Percentiles rank a stretch among this genome's conserved stretches.
Evolutionary conservation across 371 early-diverging fungal species (phyloP).

Genomic region (Apophysomyces elegans): DNA sequence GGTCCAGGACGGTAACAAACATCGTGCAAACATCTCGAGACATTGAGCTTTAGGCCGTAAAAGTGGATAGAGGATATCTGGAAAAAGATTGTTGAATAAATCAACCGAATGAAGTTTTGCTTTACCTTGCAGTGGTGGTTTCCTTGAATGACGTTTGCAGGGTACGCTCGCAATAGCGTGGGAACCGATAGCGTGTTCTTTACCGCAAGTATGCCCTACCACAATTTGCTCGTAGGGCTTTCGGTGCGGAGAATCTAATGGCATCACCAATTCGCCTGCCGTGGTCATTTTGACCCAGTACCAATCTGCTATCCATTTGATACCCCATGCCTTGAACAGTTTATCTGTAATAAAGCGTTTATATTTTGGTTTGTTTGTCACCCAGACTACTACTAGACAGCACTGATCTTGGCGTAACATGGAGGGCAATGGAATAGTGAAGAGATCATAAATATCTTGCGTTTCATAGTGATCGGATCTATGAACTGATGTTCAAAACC

Average conservation of each 20-base stretch:
- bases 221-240: constrained; percentile 73
- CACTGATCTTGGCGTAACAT: constrained; percentile 33
- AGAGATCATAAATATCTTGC: constrained; percentile 71
- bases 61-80: constrained; percentile 33
- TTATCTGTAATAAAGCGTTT: constrained; percentile 63
- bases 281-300: constrained; percentile 72
- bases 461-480: constrained; percentile 62
- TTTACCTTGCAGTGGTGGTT: constrained; percentile 64
- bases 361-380: constrained; percentile 74
- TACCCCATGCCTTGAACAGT: constrained; percentile 70
- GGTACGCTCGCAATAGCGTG: constrained; percentile 60
- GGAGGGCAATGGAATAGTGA: constrained; percentile 58
- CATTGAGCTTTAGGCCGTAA: constrained; percentile 32
- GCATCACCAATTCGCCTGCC: constrained; percentile 53
- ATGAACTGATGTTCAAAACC: constrained; percentile 32
- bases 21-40: constrained; percentile 78
- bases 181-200: background rate
- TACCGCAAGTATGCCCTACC: constrained; percentile 42
- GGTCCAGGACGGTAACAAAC: constrained; percentile 63
- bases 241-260: constrained; percentile 60
- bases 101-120: background rate
- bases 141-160: constrained; percentile 65
- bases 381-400: constrained; percentile 71
- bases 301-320: constrained; percentile 64
- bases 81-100: background rate